A percentile compares a stretch with the other conserved stretches of the same genome.
Conservation (phyloP, 1,139 yeast species). For the Candida sp. region DNA sequence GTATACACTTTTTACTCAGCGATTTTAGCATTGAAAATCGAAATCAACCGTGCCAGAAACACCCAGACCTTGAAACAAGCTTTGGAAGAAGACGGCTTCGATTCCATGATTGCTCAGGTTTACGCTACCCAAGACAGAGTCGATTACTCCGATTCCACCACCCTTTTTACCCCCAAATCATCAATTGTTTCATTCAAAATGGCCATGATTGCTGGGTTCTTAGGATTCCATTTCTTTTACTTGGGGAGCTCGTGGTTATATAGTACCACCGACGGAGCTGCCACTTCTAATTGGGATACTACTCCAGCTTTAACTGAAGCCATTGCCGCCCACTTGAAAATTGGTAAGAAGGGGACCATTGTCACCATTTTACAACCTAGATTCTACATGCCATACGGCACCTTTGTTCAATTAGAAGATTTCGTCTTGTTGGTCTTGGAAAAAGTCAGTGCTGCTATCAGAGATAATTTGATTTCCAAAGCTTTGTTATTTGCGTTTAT, state of each 20-base stretch:
- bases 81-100: slow-evolving; percentile 91
- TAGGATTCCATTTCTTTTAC: slow-evolving; percentile 74
- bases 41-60: slow-evolving; percentile 84
- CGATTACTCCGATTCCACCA: slow-evolving; percentile 26
- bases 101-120: slow-evolving; percentile 63
- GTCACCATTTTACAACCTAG: slow-evolving; percentile 68
- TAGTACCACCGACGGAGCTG: slow-evolving; percentile 11
- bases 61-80: slow-evolving; percentile 79
- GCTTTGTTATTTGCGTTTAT: slow-evolving; percentile 70
- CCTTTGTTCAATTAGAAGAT: slow-evolving; percentile 67
- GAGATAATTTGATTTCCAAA: slow-evolving; percentile 81
- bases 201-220: slow-evolving; percentile 63
- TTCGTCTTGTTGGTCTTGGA: slow-evolving; percentile 49
- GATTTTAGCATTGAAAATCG: slow-evolving; percentile 82
- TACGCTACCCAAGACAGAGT: slow-evolving; percentile 50
- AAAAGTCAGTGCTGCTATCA: slow-evolving; percentile 66
- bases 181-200: slow-evolving; percentile 63
- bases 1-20: slow-evolving; percentile 86
- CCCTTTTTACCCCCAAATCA: slow-evolving; percentile 22
- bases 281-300: slow-evolving; percentile 25
- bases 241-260: slow-evolving; percentile 72
- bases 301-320: slow-evolving; percentile 33
- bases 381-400: slow-evolving; percentile 66
- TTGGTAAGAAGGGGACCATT: slow-evolving; percentile 50
- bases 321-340: slow-evolving; percentile 38